Conservation (phyloP, 2,329 filamentous ascomycete species). For the Colletotrichum tofieldiae region DNA sequence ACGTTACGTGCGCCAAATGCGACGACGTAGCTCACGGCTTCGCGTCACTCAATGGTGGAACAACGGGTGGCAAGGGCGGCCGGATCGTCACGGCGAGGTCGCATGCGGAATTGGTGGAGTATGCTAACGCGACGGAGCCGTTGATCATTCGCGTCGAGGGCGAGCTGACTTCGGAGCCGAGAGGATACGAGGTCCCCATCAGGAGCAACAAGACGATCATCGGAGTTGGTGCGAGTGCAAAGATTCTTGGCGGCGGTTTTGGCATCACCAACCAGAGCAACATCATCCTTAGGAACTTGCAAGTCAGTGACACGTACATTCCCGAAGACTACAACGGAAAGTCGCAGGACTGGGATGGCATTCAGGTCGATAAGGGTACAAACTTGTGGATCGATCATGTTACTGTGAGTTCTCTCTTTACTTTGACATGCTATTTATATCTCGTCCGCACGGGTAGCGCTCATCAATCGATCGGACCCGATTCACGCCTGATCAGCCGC, state of each 20-base stretch:
- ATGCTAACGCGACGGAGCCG: slow-evolving; percentile 8
- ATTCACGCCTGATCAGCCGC: background rate
- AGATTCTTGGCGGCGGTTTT: slow-evolving; percentile 57
- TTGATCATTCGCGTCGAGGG: slow-evolving; percentile 60
- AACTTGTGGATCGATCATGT: slow-evolving; percentile 70
- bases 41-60: slow-evolving; percentile 45
- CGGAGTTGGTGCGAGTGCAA: slow-evolving; percentile 60
- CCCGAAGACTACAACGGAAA: slow-evolving; percentile 8
- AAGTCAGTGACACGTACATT: slow-evolving; percentile 62
- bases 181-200: slow-evolving; percentile 57
- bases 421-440: background rate
- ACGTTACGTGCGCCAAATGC: slow-evolving; percentile 1
- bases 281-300: slow-evolving; percentile 68
- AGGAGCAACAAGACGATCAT: slow-evolving; percentile 65
- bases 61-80: slow-evolving; percentile 43
- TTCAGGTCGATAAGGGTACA: background rate
- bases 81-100: slow-evolving; percentile 39
- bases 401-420: slow-evolving; percentile 50
- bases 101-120: slow-evolving; percentile 6
- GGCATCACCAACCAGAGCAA: slow-evolving; percentile 62
- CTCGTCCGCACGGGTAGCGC: background rate
- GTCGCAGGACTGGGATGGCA: slow-evolving; percentile 9
- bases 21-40: slow-evolving; percentile 35
- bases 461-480: background rate
- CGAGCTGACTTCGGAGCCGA: slow-evolving; percentile 48